Evolutionary conservation across 768 basidiomycete species (phyloP).

Genomic region (Neoboletus magnificus): DNA sequence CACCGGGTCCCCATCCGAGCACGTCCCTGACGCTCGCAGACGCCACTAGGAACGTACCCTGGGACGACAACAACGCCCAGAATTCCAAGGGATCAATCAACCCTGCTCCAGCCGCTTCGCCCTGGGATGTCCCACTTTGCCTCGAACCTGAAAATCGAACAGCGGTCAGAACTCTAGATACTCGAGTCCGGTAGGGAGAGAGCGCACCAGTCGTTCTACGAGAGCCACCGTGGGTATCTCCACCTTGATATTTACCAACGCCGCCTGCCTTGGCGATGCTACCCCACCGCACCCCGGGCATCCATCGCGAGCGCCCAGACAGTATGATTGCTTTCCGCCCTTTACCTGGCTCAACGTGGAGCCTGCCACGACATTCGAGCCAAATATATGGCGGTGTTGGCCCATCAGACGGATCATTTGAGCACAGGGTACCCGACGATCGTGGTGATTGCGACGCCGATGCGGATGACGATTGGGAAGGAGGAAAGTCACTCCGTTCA

Average conservation of each 20-base stretch:
- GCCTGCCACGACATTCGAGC: constrained; percentile 86
- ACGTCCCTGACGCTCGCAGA: constrained; percentile 55
- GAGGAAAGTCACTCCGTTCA: neutral
- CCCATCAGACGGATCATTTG: neutral
- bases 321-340: constrained; percentile 93
- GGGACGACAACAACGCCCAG: constrained; percentile 49
- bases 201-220: constrained; percentile 23
- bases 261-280: constrained; percentile 50
- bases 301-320: constrained; percentile 70
- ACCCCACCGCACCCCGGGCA: constrained; percentile 62
- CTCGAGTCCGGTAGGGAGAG: neutral
- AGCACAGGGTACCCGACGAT: neutral
- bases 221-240: neutral
- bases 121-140: neutral
- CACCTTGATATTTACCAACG: neutral
- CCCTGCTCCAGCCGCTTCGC: neutral
- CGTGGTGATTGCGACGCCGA: neutral
- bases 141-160: constrained; percentile 6
- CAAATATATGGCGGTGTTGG: constrained; percentile 60
- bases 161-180: neutral
- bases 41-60: constrained; percentile 49
- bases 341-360: constrained; percentile 91
- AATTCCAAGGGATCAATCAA: constrained; percentile 35
- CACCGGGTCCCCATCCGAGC: constrained; percentile 58
- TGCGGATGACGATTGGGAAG: constrained; percentile 1